Evolutionary conservation across 2,329 filamentous ascomycete genomes (phyloP).

Genomic region (Verticillium klebahnii): DNA sequence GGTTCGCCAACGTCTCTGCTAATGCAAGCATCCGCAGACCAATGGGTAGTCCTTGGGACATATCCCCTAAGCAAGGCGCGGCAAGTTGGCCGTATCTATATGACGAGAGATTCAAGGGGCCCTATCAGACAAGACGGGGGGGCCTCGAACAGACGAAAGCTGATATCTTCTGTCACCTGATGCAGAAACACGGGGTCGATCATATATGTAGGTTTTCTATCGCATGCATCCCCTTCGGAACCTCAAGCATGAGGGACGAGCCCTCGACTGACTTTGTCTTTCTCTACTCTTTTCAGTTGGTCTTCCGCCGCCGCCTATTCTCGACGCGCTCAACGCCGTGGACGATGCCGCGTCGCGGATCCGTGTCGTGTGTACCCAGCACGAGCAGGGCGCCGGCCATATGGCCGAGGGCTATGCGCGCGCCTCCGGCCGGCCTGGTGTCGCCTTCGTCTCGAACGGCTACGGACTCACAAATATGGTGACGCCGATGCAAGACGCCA

Average conservation of each 20-base stretch:
- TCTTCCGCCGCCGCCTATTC: conserved; percentile 69
- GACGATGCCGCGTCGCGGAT: conserved; percentile 98
- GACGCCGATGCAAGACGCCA: conserved; percentile 92
- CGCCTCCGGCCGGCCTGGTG: conserved; percentile 87
- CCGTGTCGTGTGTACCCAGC: conserved; percentile 89
- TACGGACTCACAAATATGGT: conserved; percentile 96
- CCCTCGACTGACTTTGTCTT: too few relatives aligned
- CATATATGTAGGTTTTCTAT: conserved; percentile 72
- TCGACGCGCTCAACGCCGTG: conserved; percentile 95
- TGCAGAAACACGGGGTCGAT: conserved; percentile 87
- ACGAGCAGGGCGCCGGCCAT: conserved; percentile 97
- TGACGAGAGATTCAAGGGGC: too few relatives aligned
- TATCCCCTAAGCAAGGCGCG: too few relatives aligned
- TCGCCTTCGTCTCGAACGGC: conserved; percentile 93
- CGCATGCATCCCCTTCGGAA: background rate
- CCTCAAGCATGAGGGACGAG: too few relatives aligned
- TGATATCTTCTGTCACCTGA: conserved; percentile 99
- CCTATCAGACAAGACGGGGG: too few relatives aligned
- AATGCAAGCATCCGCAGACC: too few relatives aligned
- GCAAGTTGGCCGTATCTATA: too few relatives aligned
- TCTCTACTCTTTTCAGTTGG: too few relatives aligned
- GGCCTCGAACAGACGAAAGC: too few relatives aligned
- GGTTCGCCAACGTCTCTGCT: too few relatives aligned
- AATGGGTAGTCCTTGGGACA: too few relatives aligned
- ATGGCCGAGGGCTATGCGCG: conserved; percentile 98